Evolutionary conservation across 129 eudicot genomes (phyloP), one percentile per base, ranked within the genome.

Genomic region (Oenanthe sinensis): DNA sequence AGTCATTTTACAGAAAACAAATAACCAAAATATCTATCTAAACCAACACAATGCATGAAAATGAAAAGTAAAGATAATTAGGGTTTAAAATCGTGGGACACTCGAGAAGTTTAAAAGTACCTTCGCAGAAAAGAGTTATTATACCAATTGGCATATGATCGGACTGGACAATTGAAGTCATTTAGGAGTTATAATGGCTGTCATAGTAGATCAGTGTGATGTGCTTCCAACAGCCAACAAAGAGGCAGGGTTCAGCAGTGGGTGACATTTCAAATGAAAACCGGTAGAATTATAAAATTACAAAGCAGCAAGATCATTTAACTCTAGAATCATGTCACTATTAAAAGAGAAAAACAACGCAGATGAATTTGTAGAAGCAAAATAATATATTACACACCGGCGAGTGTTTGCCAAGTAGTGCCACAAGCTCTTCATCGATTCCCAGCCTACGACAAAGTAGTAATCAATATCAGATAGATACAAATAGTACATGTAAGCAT

Each of bases 381-480:
- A 81, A 45, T 24, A 52, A 46, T 44, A 58, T 70, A 63, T 69
- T 65, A 87, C 91, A 63, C 22, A 92, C 99, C 60, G 96, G 96
- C 36, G 99, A 95, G 82, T 85, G 82, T 67, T 75, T 85, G 17
- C 99, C 97, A 44, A 95, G 91, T 80, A 92, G 82, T 48, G 85
- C 82, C 70, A 95, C 99, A 68, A 95, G 99, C 88, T 91, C 99
- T 84, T 95, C 97, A 83, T 95, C 99, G 77, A 95, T 95, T 55
- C 99, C 99, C 79, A 95, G 79, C 92, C 99, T 95, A 86, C 75
- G 84, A 55, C 48, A 65, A 58, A 50, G 30, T 80, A 77, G 37
- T 44, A 62, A 52, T 22, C 52, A n/a, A 75, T 60, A 77, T 22
- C 42, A 17, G 44, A 78, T 70, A 45, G 75, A 43, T 4, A 24